These are phyloP conservation scores for Diutina scorzettiae DNA, from an alignment of 1,139 yeast genomes.

Conservation along the genomic window DNA sequence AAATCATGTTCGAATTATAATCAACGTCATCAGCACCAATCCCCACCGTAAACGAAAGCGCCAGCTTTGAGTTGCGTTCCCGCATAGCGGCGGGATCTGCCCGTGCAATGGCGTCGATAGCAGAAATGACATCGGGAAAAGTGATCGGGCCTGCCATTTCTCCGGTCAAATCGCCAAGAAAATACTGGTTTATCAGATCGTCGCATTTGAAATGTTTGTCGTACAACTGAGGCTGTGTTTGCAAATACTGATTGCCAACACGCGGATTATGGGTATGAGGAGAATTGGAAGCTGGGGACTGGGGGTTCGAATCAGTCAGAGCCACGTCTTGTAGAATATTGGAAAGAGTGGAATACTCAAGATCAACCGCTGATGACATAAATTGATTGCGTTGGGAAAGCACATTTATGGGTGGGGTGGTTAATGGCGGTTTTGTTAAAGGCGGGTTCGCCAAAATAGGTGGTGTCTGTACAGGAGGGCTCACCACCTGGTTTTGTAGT, in stretches of 20 bases:
- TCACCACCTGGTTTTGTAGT: conserved; percentile 8
- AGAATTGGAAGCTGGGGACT: conserved; percentile 1
- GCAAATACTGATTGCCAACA: background rate
- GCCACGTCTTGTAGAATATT: conserved; percentile 51
- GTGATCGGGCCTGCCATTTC: conserved; percentile 13
- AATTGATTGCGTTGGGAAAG: conserved; percentile 17
- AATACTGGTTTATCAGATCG: conserved; percentile 5
- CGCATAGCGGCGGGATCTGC: conserved; percentile 30
- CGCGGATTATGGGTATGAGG: background rate
- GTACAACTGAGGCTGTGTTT: background rate
- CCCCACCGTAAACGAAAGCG: conserved; percentile 45
- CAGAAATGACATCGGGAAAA: conserved; percentile 45
- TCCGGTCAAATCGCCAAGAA: background rate
- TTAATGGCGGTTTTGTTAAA: background rate
- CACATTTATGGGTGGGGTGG: background rate
- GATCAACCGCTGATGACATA: conserved; percentile 65
- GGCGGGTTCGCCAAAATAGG: too few species aligned
- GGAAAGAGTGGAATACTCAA: conserved; percentile 71
- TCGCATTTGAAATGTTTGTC: conserved; percentile 5
- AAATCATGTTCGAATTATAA: conserved; percentile 16
- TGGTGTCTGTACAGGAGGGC: conserved; percentile 4
- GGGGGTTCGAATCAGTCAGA: conserved; percentile 1
- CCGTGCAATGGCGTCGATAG: conserved; percentile 31
- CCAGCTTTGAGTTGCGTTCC: conserved; percentile 30
- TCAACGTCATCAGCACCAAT: conserved; percentile 24